Conservation (phyloP, 768 basidiomycete species). For the Lentinula aciculospora region DNA sequence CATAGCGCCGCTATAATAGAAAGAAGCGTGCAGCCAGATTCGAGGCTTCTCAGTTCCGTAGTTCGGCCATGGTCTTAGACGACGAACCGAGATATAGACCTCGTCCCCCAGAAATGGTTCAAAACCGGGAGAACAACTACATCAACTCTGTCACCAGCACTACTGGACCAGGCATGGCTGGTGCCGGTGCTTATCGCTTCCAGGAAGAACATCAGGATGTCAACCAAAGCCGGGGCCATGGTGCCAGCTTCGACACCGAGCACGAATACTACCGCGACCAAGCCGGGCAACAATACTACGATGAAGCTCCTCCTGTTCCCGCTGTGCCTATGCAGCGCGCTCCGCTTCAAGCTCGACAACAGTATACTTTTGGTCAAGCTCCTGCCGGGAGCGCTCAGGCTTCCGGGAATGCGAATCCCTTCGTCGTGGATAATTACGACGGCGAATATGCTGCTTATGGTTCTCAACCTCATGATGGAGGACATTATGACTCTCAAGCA, state of each 20-base stretch:
- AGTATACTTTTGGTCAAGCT: constrained; percentile 6
- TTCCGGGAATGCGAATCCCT: not conserved
- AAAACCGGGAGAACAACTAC: constrained; percentile 3
- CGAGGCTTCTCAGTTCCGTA: constrained; percentile 7
- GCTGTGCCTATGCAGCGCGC: constrained; percentile 1
- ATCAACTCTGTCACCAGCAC: not conserved
- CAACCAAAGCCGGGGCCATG: not conserved
- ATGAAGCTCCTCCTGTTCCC: not conserved
- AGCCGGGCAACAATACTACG: not conserved
- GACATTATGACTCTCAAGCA: not conserved
- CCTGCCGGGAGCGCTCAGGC: not conserved
- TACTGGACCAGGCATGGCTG: constrained; percentile 2
- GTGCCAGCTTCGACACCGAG: not conserved
- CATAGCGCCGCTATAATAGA: not conserved
- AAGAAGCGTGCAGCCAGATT: not conserved
- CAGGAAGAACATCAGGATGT: not conserved
- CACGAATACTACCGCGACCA: constrained; percentile 2
- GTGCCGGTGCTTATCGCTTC: constrained; percentile 4
- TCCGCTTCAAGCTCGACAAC: constrained; percentile 5
- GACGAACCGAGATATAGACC: not conserved
- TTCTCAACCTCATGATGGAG: not conserved
- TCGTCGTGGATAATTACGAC: not conserved
- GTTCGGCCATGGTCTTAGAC: constrained; percentile 6
- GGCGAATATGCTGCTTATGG: not conserved
- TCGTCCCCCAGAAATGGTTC: constrained; percentile 6